Percentiles rank a stretch among this genome's conserved stretches.
Conservation (phyloP, 2,329 filamentous ascomycete species). For the Truncatella angustata region DNA sequence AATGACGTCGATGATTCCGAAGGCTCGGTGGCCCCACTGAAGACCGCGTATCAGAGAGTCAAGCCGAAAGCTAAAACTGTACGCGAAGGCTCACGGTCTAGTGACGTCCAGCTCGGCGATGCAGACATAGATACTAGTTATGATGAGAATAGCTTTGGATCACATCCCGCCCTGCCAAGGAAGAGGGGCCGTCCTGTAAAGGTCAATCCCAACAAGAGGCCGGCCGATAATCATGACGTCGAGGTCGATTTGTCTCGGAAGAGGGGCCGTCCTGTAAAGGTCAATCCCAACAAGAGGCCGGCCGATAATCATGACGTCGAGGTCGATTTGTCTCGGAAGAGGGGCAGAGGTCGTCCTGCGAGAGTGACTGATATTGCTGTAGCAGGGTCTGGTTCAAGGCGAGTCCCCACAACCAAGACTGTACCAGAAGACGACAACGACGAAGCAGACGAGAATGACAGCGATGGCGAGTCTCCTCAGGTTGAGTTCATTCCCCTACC, state of each 20-base stretch:
- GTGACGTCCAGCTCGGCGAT: neutral
- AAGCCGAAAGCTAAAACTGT: neutral
- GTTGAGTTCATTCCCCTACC: slow-evolving; percentile 41
- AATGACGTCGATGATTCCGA: slow-evolving; percentile 18
- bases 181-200: slow-evolving; percentile 3
- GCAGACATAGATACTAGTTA: neutral
- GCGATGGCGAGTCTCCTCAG: slow-evolving; percentile 32
- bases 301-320: neutral
- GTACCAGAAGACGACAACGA: slow-evolving; percentile 18
- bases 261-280: slow-evolving; percentile 2
- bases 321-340: neutral
- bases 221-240: neutral
- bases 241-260: neutral
- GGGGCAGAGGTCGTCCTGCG: slow-evolving; percentile 9
- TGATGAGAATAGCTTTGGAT: too few species aligned
- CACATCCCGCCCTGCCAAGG: neutral
- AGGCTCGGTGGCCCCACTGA: neutral
- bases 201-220: slow-evolving; percentile 3
- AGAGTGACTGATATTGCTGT: too few species aligned
- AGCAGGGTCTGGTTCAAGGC: too few species aligned
- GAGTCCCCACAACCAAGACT: neutral
- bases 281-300: slow-evolving; percentile 2
- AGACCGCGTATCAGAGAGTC: neutral
- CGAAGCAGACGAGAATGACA: slow-evolving; percentile 20
- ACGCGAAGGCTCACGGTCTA: neutral